Evolutionary conservation across 2,329 filamentous ascomycete species (phyloP).

Genomic region (Arthrobotrys megalospora): DNA sequence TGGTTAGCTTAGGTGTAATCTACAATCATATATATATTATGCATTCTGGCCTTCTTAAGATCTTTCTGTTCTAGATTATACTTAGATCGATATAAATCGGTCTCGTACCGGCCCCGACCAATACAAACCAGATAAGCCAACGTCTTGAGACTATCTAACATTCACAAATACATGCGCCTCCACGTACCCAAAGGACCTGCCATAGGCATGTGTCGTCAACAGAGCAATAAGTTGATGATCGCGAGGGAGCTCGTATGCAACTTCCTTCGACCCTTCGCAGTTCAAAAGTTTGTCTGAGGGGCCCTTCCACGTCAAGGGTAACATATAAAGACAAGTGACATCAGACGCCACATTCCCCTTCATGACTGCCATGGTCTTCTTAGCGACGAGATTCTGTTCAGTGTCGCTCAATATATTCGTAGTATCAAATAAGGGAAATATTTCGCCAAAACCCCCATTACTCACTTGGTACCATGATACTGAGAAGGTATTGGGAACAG

Average conservation of each 20-base stretch:
- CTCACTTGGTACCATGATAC: neutral
- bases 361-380: neutral
- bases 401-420: neutral
- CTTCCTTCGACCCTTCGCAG: neutral
- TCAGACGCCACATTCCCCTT: conserved; percentile 1
- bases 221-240: conserved; percentile 1
- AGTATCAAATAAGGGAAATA: neutral
- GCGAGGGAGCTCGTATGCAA: neutral
- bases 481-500: neutral
- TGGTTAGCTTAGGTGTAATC: too few relatives aligned
- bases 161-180: conserved; percentile 3
- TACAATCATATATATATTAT: too few relatives aligned
- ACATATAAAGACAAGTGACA: conserved; percentile 10
- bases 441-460: neutral
- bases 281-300: neutral
- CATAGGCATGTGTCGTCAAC: neutral
- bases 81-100: too few relatives aligned
- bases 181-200: neutral
- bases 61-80: too few relatives aligned
- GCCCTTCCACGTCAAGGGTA: neutral
- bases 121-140: too few relatives aligned
- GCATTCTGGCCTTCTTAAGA: too few relatives aligned
- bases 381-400: neutral
- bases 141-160: neutral
- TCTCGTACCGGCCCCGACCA: too few relatives aligned